Evolutionary conservation across 2,329 filamentous ascomycete species (phyloP), one percentile per base, ranked within the genome.

Genomic region (Parastagonospora nodorum): DNA sequence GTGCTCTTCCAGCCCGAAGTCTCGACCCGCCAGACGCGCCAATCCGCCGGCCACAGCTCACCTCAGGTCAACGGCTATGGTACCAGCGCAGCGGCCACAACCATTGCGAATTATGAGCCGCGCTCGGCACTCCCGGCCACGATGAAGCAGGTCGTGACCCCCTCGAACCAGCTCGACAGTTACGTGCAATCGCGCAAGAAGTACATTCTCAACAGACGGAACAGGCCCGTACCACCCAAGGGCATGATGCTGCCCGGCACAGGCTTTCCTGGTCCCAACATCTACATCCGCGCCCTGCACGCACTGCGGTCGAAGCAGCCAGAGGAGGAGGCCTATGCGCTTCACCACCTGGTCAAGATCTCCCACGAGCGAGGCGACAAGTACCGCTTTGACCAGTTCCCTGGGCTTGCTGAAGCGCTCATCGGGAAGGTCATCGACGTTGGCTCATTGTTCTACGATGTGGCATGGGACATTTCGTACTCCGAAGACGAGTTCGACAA

Each of bases 291-390:
- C 37, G 95, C 91, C 56, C 82, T 96, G 32, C 87, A 92, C 61
- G 88, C 92, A 4, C 78, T 99, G 24, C 88, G 89, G 55, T 96
- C 91, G 11, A 85, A 85, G 2, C 84, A 96, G 24, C 83, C 83
- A 3, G 83, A 87, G 10, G 93, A 99, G 69, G 89, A 97, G 64
- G 87, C 90, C n/a, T 97, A 95, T 74, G 93, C 92, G 0, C 79
- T 97, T 9, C 91, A 96, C 64, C 93, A 97, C 65, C 78, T 97
- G 4, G 92, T 97, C 52, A 96, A 96, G 71, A 97, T 97, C 27
- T 97, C 92, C 0, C 94, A 88, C 67, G 92, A 97, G 73, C 85
- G 92, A 37, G 93, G 93, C 39, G 94, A 97, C 71, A 96, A 96
- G 74, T 97, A 96, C 75, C 89, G 90, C 53, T 97, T 97, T 60